Base-by-base conservation (phyloP, 1,284 basidiomycete species). In the Melampsora abietis-canadensis region DNA sequence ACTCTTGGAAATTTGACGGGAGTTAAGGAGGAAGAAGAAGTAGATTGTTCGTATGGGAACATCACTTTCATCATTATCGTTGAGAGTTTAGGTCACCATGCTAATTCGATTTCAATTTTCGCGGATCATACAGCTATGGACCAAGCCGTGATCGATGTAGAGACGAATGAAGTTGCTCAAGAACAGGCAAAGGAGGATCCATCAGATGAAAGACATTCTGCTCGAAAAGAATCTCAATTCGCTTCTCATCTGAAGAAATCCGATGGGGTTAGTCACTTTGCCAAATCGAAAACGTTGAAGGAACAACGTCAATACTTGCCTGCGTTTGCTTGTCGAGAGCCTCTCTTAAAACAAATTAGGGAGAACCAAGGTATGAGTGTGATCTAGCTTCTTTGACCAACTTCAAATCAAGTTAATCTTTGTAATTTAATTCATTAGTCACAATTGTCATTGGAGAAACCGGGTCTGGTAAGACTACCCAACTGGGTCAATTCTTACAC, bases 231-330 rank as follows among this genome's bases (percentile, higher is more conserved):
- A 74, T 96, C 93, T 1, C 94, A 98, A 82, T 99, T 98, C 81
- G 93, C 95, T 7, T 87, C 87, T 3, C 95, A 98, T 84, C 82
- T 99, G 77, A 84, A 84, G 21, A 75, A 75, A 75, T 85, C 88
- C 2, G 83, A 88, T 47, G 92, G 93, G 27, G 89, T 89, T 5
- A 94, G 91, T 78, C 86, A 86, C 5, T 98, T 98, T 80, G 88
- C 94, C 14, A 89, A 86, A 77, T 88, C 81, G 15, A 87, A 94
- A 78, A 94, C 93, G 0, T 84, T 98, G 68, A 94, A 92, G 80
- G 90, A 99, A 82, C 96, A 99, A 82, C 83, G 96, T 77, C 95
- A 99, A 82, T 98, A 94, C 82, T 85, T 98, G 15, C 96, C 96
- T 0, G 96, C 96, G 0, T 99, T 98, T 82, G 96, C 96, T 3